Base-by-base conservation (phyloP, 2,329 filamentous ascomycete species). In the Cryphonectria radicalis region DNA sequence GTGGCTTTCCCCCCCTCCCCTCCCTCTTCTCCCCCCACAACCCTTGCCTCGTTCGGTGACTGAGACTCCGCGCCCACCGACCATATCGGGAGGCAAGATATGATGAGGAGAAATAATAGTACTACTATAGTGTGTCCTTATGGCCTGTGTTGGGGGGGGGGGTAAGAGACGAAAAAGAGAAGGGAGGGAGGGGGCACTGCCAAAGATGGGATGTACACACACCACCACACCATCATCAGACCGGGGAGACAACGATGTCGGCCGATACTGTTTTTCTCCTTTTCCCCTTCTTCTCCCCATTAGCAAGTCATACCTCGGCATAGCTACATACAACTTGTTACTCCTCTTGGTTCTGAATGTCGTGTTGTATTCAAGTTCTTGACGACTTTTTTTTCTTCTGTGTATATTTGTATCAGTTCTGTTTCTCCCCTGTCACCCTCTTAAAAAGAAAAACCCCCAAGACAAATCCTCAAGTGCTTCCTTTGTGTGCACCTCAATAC, bases 181-280 rank as follows among this genome's bases (percentile, higher is more conserved):
- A 4, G 14, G 46, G 7, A 19, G 22, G 19, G 5, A 25, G 14
- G 32, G 32, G 4, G 32, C 3, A 32, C 32, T 32, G 53, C n/a
- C 10, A 14, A 25, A 32, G 37, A 28, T 63, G 62, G 59, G 7
- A 60, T 22, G 32, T 5, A 37, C 10, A 22, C 25, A 62, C 35
- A 62, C 32, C 32, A 62, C 59, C 40, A 32, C 32, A 37, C 17
- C 14, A 19, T 3, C 59, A 40, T 1, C 25, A 35, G 59, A 32
- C 40, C 62, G 62, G 62, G 62, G 62, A 64, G 62, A 64, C 62
- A 64, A 64, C 40, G 11, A 46, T 28, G 62, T 64, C 62, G 62
- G 37, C 62, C 62, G 62, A 40, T 25, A n/a, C 35, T 40, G 3
- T 13, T 8, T 7, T 50, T 22, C 4, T n/a, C 22, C 0, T 7